A percentile compares a stretch with the other conserved stretches of the same genome.
Evolutionary conservation across 495 filamentous ascomycete genomes (phyloP).

Genomic region (Xeromyces bisporus): DNA sequence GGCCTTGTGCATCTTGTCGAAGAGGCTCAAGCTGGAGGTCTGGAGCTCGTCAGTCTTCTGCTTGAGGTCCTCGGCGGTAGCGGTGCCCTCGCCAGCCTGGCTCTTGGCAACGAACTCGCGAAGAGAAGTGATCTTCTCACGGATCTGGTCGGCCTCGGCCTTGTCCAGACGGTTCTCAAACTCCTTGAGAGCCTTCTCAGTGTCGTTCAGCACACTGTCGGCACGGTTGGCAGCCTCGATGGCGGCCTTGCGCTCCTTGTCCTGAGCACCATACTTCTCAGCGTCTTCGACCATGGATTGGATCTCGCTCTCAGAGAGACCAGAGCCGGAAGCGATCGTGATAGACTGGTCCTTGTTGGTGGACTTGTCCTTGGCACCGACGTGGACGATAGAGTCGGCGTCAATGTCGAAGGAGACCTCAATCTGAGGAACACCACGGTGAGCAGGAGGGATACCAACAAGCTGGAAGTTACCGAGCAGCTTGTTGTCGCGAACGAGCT

Average conservation of each 20-base stretch:
- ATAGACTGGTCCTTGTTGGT: constrained; percentile 99
- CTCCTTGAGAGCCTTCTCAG: constrained; percentile 96
- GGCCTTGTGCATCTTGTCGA: constrained; percentile 99
- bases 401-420: constrained; percentile 99
- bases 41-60: constrained; percentile 96
- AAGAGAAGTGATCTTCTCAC: constrained; percentile 80
- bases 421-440: constrained; percentile 93
- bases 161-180: constrained; percentile 93
- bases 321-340: constrained; percentile 95
- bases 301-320: constrained; percentile 90
- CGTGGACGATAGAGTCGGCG: constrained; percentile 96
- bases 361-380: constrained; percentile 97
- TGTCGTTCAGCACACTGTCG: constrained; percentile 91
- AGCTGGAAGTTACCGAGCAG: constrained; percentile 99
- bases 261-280: constrained; percentile 84
- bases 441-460: constrained; percentile 90
- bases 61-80: constrained; percentile 84
- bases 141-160: constrained; percentile 78
- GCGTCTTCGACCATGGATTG: constrained; percentile 93
- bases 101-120: constrained; percentile 87
- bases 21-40: constrained; percentile 84
- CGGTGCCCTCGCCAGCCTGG: constrained; percentile 75
- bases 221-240: constrained; percentile 95
- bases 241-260: constrained; percentile 91
- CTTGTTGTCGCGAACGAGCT: constrained; percentile 98